phyloP scores from a whole-genome alignment of 1,139 yeast genomes.

The Diutina catenulata region DNA sequence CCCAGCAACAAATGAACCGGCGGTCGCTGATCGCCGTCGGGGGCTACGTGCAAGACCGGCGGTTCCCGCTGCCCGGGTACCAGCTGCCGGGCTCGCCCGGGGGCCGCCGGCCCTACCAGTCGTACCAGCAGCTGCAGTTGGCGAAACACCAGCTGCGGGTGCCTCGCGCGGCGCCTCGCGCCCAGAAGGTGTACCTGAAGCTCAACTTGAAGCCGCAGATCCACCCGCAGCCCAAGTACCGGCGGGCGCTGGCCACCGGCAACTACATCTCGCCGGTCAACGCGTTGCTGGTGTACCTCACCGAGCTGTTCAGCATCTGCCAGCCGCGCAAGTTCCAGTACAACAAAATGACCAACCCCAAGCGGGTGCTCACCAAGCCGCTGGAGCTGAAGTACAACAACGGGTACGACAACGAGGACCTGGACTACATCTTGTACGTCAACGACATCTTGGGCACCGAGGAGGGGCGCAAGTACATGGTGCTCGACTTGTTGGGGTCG shows the following conservation, averaged over 20 bases:
- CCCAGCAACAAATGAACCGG: not conserved
- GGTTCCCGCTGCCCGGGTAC: not conserved
- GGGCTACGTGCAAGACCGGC: conserved; percentile 4
- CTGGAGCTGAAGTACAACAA: conserved; percentile 71
- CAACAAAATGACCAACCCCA: conserved; percentile 77
- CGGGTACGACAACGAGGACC: conserved; percentile 80
- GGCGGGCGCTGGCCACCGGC: conserved; percentile 72
- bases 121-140: conserved; percentile 1
- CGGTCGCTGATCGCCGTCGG: conserved; percentile 5
- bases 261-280: conserved; percentile 77
- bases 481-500: conserved; percentile 82
- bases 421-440: conserved; percentile 86
- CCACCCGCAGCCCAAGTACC: conserved; percentile 59
- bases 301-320: conserved; percentile 77
- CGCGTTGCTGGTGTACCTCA: conserved; percentile 68
- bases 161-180: conserved; percentile 28
- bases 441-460: conserved; percentile 87
- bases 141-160: conserved; percentile 8
- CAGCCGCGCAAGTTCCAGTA: conserved; percentile 76
- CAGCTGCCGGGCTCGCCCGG: not conserved
- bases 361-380: conserved; percentile 87
- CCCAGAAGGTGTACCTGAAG: conserved; percentile 24
- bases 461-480: conserved; percentile 79
- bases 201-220: conserved; percentile 53
- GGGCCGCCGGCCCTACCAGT: not conserved